Evolutionary conservation across 352 stramenopile species (phyloP), one percentile per base, ranked within the genome.

Genomic region (Globisporangium paddicum): DNA sequence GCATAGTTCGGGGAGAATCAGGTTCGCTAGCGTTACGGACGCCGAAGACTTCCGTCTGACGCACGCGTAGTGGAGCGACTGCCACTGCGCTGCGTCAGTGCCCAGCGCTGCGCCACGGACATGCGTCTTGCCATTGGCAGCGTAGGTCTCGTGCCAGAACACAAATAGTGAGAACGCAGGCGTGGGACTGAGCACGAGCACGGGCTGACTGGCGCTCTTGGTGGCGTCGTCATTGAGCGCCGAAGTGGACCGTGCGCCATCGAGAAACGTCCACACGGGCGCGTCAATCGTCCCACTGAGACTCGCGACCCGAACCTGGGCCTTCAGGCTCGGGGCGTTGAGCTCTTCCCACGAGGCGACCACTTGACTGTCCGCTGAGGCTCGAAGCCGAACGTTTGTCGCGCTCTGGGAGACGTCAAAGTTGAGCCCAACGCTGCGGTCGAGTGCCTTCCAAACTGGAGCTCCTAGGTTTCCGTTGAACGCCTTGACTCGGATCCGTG

Each of bases 291-390:
- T 38, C 0, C 46, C 41, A 13, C 34, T 58, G 37, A 82, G 64
- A 6, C 69, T 59, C 0, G 77, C 77, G 1, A 73, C 67, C 45
- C 80, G 69, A 32, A 84, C 69, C 56, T 90, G 80, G 5, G 55
- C 72, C 26, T 63, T 73, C 6, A 32, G 19, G 44, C 18, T 0
- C 3, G 37, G 41, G 6, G 28, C 34, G 9, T 77, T 63, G 2
- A 68, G 14, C 67, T 92, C 82, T 34, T 85, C 68, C 79, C 82
- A 92, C 0, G 69, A 71, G 0, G 73, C 75, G 28, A 71, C 78
- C 30, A 90, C 59, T 11, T 50, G 50, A 2, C 40, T 18, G 6
- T 8, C 11, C 0, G 49, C n/a, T 28, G 44, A 21, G 34, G 26
- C 23, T 5, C 63, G 60, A 0, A 89, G 60, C 0, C 71, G 66